Evolutionary conservation across 2,329 filamentous ascomycete species (phyloP), one percentile per base, ranked within the genome.

Genomic region (Graphiopsis chlorocephala): DNA sequence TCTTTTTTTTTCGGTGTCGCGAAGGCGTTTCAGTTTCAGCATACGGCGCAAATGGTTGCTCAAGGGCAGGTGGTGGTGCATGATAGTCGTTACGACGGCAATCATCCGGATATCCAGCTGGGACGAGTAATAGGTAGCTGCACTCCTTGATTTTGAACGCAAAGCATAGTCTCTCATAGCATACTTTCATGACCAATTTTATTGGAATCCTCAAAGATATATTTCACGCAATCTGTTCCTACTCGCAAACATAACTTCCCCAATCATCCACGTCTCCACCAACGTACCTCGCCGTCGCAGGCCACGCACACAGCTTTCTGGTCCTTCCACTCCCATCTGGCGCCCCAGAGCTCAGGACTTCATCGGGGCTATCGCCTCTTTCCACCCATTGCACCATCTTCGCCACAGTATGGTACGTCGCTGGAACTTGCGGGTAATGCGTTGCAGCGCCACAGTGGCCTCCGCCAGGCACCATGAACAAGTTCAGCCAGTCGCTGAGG

Each of bases 401-500:
- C 28, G 66, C 64, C 10, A 14, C 50, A 4, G 76, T 76, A 12
- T 73, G 74, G 14, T 68, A 59, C 17, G 68, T 67, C 2, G 74
- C 78, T 17, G 52, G 29, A 26, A 74, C 74, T 20, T 68, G 67
- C 3, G 75, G 73, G 68, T 77, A 78, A 5, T 68, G 65, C 10
- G 68, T 45, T 0, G 77, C 78, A 23, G 71, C 74, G 7, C 23
- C 56, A 55, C 78, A 80, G 63, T 81, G 76, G 2, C 66, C 71
- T 1, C 76, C 75, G 5, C 78, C 78, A 5, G 79, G 79, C 3
- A 76, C 77, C 29, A 74, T 68, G 56, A 79, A 81, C 29, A 74
- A 71, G 4, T 77, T 75, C 60, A 74, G 79, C 65, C 72, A 80
- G 29, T 77, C 74, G 3, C 64, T 59, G 1, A 71, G 69, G 4